phyloP scores from a whole-genome alignment of 2,329 filamentous ascomycete species.

The Metarhizium brunneum region DNA sequence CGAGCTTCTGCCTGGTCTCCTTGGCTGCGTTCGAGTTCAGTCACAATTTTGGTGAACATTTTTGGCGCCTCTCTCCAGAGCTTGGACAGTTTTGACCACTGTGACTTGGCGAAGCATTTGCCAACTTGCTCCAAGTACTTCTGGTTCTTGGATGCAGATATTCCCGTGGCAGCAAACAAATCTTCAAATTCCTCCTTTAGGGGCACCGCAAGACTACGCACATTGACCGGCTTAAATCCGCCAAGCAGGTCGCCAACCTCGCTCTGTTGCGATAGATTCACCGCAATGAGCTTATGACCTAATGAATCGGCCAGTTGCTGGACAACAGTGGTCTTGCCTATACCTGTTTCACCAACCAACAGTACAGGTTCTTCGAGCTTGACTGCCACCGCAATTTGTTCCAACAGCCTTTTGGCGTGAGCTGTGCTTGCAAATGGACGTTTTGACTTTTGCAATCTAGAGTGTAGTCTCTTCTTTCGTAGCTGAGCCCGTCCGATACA shows the following conservation, averaged over 20 bases:
- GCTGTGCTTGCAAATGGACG: conserved; percentile 80
- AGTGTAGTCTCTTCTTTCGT: conserved; percentile 44
- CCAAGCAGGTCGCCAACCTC: conserved; percentile 93
- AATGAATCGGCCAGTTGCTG: conserved; percentile 82
- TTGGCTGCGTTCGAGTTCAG: conserved; percentile 39
- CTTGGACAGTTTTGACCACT: conserved; percentile 80
- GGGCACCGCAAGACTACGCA: conserved; percentile 77
- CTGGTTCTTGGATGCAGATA: conserved; percentile 80
- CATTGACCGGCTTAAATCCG: conserved; percentile 92
- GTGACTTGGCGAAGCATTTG: conserved; percentile 69
- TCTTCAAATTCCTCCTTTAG: conserved; percentile 91
- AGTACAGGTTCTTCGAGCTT: conserved; percentile 80
- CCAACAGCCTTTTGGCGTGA: conserved; percentile 74
- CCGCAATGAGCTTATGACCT: conserved; percentile 78
- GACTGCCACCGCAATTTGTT: conserved; percentile 78
- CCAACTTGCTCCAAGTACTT: conserved; percentile 74
- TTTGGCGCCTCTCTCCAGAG: conserved; percentile 84
- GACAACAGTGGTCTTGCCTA: conserved; percentile 93
- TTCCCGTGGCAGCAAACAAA: conserved; percentile 74
- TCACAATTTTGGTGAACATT: conserved; percentile 69
- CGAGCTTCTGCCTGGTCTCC: conserved; percentile 25
- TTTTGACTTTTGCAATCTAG: conserved; percentile 40
- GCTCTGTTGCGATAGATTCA: conserved; percentile 96
- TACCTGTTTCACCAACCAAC: conserved; percentile 96
- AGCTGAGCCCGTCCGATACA: conserved; percentile 58